Conservation (phyloP, 768 basidiomycete genomes). For the Tylopilus balloui region DNA sequence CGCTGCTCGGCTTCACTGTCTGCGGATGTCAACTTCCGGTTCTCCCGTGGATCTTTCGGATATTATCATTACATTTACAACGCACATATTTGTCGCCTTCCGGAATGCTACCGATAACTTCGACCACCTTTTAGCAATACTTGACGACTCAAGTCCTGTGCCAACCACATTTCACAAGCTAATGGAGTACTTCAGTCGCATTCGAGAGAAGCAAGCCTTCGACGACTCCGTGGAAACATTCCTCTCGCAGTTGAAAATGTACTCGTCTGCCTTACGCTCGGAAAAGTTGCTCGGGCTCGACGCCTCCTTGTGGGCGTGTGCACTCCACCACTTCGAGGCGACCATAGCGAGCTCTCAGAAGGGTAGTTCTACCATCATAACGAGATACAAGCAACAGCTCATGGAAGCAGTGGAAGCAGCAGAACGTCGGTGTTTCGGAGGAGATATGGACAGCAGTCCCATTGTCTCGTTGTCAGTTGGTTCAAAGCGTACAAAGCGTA, state of each 20-base stretch:
- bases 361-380: slow-evolving; percentile 23
- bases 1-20: slow-evolving; percentile 16
- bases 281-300: slow-evolving; percentile 40
- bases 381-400: slow-evolving; percentile 36
- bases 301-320: slow-evolving; percentile 50
- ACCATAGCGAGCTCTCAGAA: slow-evolving; percentile 22
- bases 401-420: slow-evolving; percentile 49
- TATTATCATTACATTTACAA: slow-evolving; percentile 20
- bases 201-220: slow-evolving; percentile 6
- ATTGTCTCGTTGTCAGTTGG: slow-evolving; percentile 8
- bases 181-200: slow-evolving; percentile 19
- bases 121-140: slow-evolving; percentile 19
- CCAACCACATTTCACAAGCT: slow-evolving; percentile 31
- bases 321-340: slow-evolving; percentile 44
- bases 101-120: slow-evolving; percentile 5
- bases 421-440: slow-evolving; percentile 44
- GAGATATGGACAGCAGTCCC: slow-evolving; percentile 14
- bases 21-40: slow-evolving; percentile 4
- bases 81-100: slow-evolving; percentile 17
- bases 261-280: slow-evolving; percentile 30
- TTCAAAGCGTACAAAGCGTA: slow-evolving; percentile 1
- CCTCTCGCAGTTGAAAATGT: slow-evolving; percentile 20
- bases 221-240: slow-evolving; percentile 22
- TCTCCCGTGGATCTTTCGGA: slow-evolving; percentile 22
- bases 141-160: slow-evolving; percentile 27